These are phyloP conservation scores for Leptographium procerum DNA, from an alignment of 2,329 filamentous ascomycete genomes.

Conservation along the genomic window DNA sequence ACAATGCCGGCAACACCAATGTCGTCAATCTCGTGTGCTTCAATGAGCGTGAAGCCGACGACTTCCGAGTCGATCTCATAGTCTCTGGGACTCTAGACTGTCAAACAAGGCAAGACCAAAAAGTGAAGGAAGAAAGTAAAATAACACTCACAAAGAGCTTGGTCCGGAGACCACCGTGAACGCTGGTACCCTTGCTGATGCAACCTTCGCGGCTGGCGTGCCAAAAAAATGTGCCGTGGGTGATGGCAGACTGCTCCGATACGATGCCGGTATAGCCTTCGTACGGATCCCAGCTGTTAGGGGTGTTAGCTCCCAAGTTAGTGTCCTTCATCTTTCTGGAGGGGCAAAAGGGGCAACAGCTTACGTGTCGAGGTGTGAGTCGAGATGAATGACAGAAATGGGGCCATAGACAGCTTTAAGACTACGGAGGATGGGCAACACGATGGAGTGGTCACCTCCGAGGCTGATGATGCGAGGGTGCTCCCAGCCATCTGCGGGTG, in stretches of 20 bases:
- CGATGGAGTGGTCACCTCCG: slow-evolving; percentile 20
- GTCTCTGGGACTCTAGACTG: slow-evolving; percentile 4
- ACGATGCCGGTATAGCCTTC: slow-evolving; percentile 73
- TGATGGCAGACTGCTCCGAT: slow-evolving; percentile 62
- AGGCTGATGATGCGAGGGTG: slow-evolving; percentile 12
- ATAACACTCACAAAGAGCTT: slow-evolving; percentile 7
- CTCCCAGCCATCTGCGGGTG: slow-evolving; percentile 3
- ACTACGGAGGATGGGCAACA: slow-evolving; percentile 17
- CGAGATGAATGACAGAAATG: slow-evolving; percentile 20
- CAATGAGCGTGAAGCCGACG: slow-evolving; percentile 70
- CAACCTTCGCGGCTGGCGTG: slow-evolving; percentile 68
- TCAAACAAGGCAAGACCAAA: no score
- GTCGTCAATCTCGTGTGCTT: slow-evolving; percentile 46
- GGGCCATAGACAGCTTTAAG: slow-evolving; percentile 19
- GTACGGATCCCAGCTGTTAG: slow-evolving; percentile 9
- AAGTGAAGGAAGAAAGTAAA: no score
- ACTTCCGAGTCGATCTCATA: slow-evolving; percentile 72
- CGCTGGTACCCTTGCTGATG: slow-evolving; percentile 64
- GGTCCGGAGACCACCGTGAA: slow-evolving; percentile 8
- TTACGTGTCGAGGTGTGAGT: slow-evolving; percentile 17
- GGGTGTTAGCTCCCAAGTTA: no score
- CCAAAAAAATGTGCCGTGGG: slow-evolving; percentile 83
- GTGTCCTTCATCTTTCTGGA: no score
- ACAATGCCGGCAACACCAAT: slow-evolving; percentile 9
- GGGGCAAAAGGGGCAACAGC: no score